Percentiles rank a stretch among this genome's conserved stretches.
Evolutionary conservation across 2,329 filamentous ascomycete species (phyloP).

Genomic region (Arthrobotrys conoides): DNA sequence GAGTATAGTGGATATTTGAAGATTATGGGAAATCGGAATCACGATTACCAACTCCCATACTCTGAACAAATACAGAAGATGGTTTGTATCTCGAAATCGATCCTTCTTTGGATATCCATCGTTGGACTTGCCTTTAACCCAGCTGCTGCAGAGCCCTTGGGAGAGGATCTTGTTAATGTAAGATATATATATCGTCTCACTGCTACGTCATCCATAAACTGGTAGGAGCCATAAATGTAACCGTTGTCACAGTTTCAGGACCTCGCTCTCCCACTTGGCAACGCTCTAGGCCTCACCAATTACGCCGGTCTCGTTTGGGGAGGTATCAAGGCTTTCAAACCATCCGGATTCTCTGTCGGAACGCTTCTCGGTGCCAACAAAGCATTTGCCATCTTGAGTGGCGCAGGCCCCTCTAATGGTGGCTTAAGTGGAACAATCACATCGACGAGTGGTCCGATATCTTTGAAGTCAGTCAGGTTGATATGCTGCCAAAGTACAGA

Average conservation of each 20-base stretch:
- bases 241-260: constrained; percentile 25
- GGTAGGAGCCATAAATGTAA: background rate
- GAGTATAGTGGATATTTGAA: background rate
- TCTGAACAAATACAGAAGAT: background rate
- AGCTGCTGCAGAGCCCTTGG: constrained; percentile 1
- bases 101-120: background rate
- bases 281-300: background rate
- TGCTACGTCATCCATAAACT: background rate
- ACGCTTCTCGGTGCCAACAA: background rate
- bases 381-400: constrained; percentile 20
- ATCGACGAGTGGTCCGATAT: constrained; percentile 6
- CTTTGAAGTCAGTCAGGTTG: constrained; percentile 1
- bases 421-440: constrained; percentile 13
- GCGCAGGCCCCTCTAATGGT: background rate
- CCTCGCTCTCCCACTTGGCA: constrained; percentile 12
- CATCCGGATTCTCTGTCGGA: constrained; percentile 1
- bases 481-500: constrained; percentile 28
- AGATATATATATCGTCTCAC: background rate
- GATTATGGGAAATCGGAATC: background rate
- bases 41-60: background rate
- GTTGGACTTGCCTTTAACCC: background rate
- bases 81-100: background rate
- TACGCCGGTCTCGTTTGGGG: constrained; percentile 34
- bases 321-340: constrained; percentile 16
- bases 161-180: constrained; percentile 13